Percentiles rank a stretch among this genome's conserved stretches.
Evolutionary conservation across 2,329 filamentous ascomycete genomes (phyloP).

Genomic region (Fusarium papillatum): DNA sequence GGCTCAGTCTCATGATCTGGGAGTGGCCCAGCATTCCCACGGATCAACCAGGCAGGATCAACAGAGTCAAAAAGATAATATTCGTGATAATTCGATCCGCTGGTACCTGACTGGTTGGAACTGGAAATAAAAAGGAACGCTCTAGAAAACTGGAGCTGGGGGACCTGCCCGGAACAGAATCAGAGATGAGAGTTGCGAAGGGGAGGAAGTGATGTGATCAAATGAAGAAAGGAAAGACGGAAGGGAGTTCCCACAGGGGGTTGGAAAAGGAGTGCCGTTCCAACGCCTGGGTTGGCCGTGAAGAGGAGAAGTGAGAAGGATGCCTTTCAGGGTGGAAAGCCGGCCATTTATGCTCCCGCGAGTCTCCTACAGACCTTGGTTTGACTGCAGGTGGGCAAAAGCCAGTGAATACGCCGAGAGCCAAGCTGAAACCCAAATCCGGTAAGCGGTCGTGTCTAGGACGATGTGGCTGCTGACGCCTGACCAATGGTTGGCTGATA

Average conservation of each 20-base stretch:
- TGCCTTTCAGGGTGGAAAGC: background rate
- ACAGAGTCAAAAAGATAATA: background rate
- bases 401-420: background rate
- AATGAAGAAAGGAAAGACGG: background rate
- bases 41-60: background rate
- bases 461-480: background rate
- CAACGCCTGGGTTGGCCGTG: constrained; percentile 1
- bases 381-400: background rate
- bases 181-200: background rate
- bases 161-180: constrained; percentile 1
- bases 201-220: background rate
- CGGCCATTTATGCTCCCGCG: background rate
- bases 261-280: background rate
- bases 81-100: background rate
- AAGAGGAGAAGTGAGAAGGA: background rate
- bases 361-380: background rate
- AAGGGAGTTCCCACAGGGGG: background rate
- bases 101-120: background rate
- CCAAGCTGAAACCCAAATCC: background rate
- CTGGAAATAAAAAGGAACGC: constrained; percentile 3
- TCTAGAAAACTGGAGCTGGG: background rate
- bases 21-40: constrained; percentile 5
- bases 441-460: background rate
- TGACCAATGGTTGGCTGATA: background rate
- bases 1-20: background rate